These are phyloP conservation scores for Lanmaoa pseudosensibilis DNA, from an alignment of 768 basidiomycete species.

Conservation along the genomic window DNA sequence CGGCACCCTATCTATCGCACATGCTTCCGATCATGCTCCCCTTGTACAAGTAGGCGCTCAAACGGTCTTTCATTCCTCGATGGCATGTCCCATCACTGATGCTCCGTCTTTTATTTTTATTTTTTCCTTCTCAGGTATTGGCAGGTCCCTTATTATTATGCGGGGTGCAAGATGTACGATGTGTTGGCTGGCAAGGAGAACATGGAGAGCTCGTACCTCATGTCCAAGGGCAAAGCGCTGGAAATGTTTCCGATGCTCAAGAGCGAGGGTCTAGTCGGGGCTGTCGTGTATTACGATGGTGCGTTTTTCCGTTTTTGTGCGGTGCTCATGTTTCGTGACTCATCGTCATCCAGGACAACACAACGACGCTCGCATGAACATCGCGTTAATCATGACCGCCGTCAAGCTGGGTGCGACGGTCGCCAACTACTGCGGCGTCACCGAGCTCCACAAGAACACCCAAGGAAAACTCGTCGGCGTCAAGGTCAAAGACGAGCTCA, in stretches of 20 bases:
- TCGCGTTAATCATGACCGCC: slow-evolving; percentile 91
- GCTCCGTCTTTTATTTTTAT: neutral
- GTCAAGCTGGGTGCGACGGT: slow-evolving; percentile 87
- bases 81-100: slow-evolving; percentile 4
- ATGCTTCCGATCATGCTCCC: slow-evolving; percentile 98
- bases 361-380: slow-evolving; percentile 98
- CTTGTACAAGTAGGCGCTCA: slow-evolving; percentile 73
- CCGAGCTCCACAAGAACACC: slow-evolving; percentile 65
- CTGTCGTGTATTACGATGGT: slow-evolving; percentile 98
- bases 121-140: slow-evolving; percentile 77
- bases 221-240: slow-evolving; percentile 91
- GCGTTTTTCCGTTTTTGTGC: slow-evolving; percentile 13
- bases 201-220: slow-evolving; percentile 93
- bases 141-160: slow-evolving; percentile 96
- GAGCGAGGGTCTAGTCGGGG: slow-evolving; percentile 86
- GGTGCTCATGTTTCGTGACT: neutral
- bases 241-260: slow-evolving; percentile 98
- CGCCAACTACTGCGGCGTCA: slow-evolving; percentile 89
- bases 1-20: slow-evolving; percentile 86
- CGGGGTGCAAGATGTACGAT: slow-evolving; percentile 96
- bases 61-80: neutral
- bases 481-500: slow-evolving; percentile 75
- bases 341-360: slow-evolving; percentile 70
- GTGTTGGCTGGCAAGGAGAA: slow-evolving; percentile 93
- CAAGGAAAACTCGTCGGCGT: slow-evolving; percentile 70